A percentile compares a stretch with the other conserved stretches of the same genome.
Evolutionary conservation across 352 stramenopile genomes (phyloP).

Genomic region (Phytophthora constricta): DNA sequence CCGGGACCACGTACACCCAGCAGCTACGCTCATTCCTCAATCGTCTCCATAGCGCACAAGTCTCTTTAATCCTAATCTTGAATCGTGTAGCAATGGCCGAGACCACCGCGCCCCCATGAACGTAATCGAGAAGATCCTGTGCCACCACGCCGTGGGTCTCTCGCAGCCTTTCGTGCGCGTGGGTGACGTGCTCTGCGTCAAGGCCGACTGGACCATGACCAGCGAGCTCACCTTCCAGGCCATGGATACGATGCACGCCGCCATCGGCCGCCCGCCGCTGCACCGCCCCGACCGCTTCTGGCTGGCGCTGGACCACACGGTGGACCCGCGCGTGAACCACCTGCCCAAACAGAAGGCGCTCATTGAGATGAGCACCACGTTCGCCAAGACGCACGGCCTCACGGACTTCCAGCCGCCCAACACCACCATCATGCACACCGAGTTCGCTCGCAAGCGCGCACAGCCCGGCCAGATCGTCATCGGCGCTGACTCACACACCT

Average conservation of each 20-base stretch:
- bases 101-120: slow-evolving; percentile 67
- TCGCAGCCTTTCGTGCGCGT: slow-evolving; percentile 43
- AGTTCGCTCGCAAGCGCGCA: slow-evolving; percentile 81
- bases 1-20: no score
- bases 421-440: slow-evolving; percentile 89
- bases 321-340: slow-evolving; percentile 81
- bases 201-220: slow-evolving; percentile 73
- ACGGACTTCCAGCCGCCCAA: slow-evolving; percentile 85
- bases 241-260: slow-evolving; percentile 84
- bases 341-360: slow-evolving; percentile 80
- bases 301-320: slow-evolving; percentile 84
- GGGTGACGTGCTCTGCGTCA: slow-evolving; percentile 82
- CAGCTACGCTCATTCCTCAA: not conserved
- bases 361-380: slow-evolving; percentile 82
- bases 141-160: slow-evolving; percentile 48
- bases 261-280: slow-evolving; percentile 72
- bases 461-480: slow-evolving; percentile 87
- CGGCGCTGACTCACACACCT: slow-evolving; percentile 82
- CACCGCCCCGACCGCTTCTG: slow-evolving; percentile 86
- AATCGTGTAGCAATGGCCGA: not conserved
- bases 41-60: not conserved
- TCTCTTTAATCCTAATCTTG: not conserved
- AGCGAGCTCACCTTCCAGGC: slow-evolving; percentile 82
- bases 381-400: slow-evolving; percentile 70
- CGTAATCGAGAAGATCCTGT: slow-evolving; percentile 89